Percentiles rank a stretch among this genome's conserved stretches.
phyloP scores from a whole-genome alignment of 2,329 filamentous ascomycete species.

The Sarocladium brachiariae region DNA sequence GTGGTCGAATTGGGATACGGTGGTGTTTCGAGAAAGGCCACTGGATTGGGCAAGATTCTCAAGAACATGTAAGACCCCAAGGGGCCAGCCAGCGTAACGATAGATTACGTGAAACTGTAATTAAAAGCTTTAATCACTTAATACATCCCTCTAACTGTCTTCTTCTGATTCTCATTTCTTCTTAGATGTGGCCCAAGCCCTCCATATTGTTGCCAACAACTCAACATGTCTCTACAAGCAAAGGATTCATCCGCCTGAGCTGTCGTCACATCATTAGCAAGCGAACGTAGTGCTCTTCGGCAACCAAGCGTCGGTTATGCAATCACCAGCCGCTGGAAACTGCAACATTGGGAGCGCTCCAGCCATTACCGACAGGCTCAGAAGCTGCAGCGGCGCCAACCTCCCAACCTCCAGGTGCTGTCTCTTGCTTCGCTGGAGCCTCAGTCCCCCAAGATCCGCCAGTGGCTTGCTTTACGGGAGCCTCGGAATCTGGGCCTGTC shows the following conservation, averaged over 20 bases:
- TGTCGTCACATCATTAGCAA: not conserved
- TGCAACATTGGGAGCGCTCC: not conserved
- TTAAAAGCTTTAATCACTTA: too few relatives aligned
- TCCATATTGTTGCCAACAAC: too few relatives aligned
- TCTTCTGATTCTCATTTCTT: not conserved
- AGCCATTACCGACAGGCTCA: not conserved
- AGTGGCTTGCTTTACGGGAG: too few relatives aligned
- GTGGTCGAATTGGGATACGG: constrained; percentile 58
- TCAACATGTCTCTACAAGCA: too few relatives aligned
- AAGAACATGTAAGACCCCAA: constrained; percentile 34
- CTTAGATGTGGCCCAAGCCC: not conserved
- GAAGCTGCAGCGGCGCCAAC: constrained; percentile 14
- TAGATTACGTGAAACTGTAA: too few relatives aligned
- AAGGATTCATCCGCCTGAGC: not conserved
- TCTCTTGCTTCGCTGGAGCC: constrained; percentile 14
- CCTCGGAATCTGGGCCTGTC: not conserved
- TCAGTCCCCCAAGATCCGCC: constrained; percentile 15
- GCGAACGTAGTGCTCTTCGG: too few relatives aligned
- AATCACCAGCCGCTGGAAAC: constrained; percentile 11
- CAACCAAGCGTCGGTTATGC: not conserved
- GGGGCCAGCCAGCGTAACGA: too few relatives aligned
- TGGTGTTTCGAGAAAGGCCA: constrained; percentile 27
- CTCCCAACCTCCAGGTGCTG: constrained; percentile 15
- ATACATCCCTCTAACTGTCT: too few relatives aligned
- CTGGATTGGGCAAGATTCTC: constrained; percentile 34